These are phyloP conservation scores for Bruguiera parviflora DNA, from an alignment of 345 rosid genomes.

Conservation along the genomic window DNA sequence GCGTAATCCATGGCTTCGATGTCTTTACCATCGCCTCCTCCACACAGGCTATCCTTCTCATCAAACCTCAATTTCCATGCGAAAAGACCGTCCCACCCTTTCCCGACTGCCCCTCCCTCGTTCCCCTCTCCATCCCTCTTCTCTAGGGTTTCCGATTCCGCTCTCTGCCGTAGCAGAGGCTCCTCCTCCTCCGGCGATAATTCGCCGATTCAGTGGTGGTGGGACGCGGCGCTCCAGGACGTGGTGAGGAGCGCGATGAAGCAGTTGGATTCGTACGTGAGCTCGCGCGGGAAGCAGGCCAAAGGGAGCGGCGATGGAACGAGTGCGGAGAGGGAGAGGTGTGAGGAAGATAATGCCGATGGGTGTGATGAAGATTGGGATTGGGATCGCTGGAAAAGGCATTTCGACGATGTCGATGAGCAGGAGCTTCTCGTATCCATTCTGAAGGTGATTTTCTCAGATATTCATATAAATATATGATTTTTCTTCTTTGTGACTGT, in stretches of 20 bases:
- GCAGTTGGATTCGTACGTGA: conserved; percentile 52
- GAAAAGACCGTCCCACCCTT: conserved; percentile 39
- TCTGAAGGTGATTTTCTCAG: conserved; percentile 48
- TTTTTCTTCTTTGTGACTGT: too few relatives aligned
- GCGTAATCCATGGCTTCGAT: conserved; percentile 45
- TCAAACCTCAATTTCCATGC: conserved; percentile 19
- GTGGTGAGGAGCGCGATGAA: conserved; percentile 46
- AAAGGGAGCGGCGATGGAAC: neutral
- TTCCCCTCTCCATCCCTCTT: neutral
- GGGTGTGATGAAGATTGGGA: conserved; percentile 53
- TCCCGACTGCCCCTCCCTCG: too few relatives aligned
- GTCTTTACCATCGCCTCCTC: conserved; percentile 40
- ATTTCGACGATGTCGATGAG: conserved; percentile 73
- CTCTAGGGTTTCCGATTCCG: conserved; percentile 30
- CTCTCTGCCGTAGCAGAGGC: conserved; percentile 45
- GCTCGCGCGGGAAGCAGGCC: conserved; percentile 24
- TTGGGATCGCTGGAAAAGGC: conserved; percentile 88
- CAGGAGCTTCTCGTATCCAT: conserved; percentile 72
- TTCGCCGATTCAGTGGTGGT: conserved; percentile 28
- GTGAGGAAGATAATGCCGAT: neutral
- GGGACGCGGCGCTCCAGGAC: conserved; percentile 59
- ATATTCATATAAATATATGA: neutral
- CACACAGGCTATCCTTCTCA: conserved; percentile 41
- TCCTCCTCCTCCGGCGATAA: conserved; percentile 33
- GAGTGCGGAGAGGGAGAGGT: neutral